phyloP scores from a whole-genome alignment of 139 green algal species.

The Micractinium conductrix region DNA sequence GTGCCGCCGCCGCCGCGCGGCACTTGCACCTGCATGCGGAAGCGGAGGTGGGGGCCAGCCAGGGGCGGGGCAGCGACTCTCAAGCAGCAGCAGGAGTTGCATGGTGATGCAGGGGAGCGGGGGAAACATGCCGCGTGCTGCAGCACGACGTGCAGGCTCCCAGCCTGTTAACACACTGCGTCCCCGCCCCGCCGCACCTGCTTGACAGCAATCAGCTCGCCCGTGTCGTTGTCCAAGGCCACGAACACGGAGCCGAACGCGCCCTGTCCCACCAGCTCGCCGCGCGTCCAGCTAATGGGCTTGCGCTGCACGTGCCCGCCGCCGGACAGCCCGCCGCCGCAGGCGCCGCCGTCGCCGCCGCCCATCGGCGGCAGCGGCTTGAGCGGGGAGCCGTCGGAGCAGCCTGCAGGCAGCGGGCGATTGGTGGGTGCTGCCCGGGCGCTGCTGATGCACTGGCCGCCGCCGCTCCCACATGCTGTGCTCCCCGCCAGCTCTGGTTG shows the following conservation, averaged over 20 bases:
- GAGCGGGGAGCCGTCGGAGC: slow-evolving; percentile 2
- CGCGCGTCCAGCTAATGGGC: slow-evolving; percentile 80
- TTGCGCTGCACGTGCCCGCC: slow-evolving; percentile 27
- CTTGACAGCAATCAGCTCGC: slow-evolving; percentile 96
- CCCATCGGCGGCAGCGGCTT: background rate
- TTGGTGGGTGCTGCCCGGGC: background rate
- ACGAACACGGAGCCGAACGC: slow-evolving; percentile 94
- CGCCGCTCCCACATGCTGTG: no score
- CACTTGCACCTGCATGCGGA: slow-evolving; percentile 60
- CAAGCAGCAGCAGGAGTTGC: background rate
- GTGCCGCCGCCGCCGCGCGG: slow-evolving; percentile 57
- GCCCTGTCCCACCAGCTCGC: slow-evolving; percentile 90
- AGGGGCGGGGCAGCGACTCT: background rate
- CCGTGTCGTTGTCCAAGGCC: slow-evolving; percentile 91
- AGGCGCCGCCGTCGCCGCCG: background rate
- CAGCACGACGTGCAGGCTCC: no score
- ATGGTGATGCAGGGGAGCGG: no score
- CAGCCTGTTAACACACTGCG: no score
- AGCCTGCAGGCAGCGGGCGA: background rate
- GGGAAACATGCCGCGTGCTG: no score
- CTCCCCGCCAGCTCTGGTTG: background rate
- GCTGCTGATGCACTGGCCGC: no score
- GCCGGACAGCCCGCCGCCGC: background rate
- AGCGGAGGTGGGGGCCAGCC: background rate
- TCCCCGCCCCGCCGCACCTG: slow-evolving; percentile 77